Percentiles rank a stretch among this genome's conserved stretches.
Evolutionary conservation across 305 asterid species (phyloP).

Genomic region (Fraxinus xanthoxyloides): DNA sequence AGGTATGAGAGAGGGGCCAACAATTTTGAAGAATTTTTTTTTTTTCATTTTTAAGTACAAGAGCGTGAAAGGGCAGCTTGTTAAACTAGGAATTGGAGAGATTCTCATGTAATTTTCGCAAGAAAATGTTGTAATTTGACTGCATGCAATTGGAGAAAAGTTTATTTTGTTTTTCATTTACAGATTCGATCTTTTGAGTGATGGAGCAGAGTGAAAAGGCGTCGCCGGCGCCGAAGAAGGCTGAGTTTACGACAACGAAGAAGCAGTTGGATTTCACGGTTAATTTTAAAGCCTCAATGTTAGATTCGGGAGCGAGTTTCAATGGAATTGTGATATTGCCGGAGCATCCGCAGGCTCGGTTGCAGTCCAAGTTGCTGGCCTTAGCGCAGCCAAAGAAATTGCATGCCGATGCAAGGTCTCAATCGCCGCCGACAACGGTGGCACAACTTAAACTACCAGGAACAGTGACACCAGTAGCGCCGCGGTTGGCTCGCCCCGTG

Average conservation of each 20-base stretch:
- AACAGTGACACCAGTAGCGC: constrained; percentile 19
- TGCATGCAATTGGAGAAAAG: constrained; percentile 19
- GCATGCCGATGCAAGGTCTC: constrained; percentile 32
- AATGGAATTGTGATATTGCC: constrained; percentile 36
- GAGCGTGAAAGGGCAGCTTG: constrained; percentile 9
- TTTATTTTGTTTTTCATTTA: background rate
- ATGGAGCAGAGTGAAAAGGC: constrained; percentile 46
- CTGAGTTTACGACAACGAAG: constrained; percentile 44
- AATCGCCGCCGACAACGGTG: constrained; percentile 30
- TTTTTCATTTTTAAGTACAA: constrained; percentile 11
- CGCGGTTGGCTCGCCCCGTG: constrained; percentile 31
- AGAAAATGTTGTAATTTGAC: constrained; percentile 8
- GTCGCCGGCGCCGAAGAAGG: constrained; percentile 8
- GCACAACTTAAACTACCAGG: constrained; percentile 34
- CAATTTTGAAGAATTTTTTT: background rate
- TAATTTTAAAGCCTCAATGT: constrained; percentile 23
- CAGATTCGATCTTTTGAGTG: constrained; percentile 3
- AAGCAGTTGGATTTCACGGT: constrained; percentile 58
- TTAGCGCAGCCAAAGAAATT: constrained; percentile 29
- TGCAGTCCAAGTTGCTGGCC: constrained; percentile 43
- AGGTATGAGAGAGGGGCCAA: constrained; percentile 10
- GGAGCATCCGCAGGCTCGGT: constrained; percentile 47
- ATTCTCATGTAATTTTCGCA: background rate
- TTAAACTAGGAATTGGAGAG: background rate
- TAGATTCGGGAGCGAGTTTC: constrained; percentile 21